Conservation (phyloP, 805 yeast species). For the Hanseniaspora thailandica region DNA sequence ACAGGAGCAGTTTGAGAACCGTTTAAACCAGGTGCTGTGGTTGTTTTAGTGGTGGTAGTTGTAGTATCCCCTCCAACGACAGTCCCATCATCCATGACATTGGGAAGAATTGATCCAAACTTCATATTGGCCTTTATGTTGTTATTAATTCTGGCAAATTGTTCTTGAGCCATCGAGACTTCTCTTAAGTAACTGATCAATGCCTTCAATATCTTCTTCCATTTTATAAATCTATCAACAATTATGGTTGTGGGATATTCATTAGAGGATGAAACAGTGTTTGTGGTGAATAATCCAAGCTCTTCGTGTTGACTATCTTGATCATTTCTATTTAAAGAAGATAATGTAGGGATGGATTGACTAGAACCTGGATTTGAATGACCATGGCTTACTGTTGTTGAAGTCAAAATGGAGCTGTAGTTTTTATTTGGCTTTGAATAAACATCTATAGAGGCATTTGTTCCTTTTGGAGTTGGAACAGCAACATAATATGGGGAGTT, state of each 20-base stretch:
- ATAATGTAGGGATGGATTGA: background rate
- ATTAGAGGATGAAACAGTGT: conserved; percentile 14
- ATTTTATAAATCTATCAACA: conserved; percentile 66
- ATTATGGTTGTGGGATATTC: conserved; percentile 66
- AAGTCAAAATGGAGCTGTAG: background rate
- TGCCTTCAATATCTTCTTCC: conserved; percentile 67
- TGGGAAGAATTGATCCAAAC: conserved; percentile 29
- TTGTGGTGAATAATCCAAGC: conserved; percentile 14
- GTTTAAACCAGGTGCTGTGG: background rate
- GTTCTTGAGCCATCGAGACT: conserved; percentile 69
- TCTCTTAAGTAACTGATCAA: conserved; percentile 61
- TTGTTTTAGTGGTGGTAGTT: conserved; percentile 6
- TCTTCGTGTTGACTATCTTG: conserved; percentile 1
- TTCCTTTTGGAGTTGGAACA: conserved; percentile 28
- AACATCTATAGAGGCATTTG: conserved; percentile 3
- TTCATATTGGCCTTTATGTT: conserved; percentile 58
- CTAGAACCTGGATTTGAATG: background rate
- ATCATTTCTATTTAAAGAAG: background rate
- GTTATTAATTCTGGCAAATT: conserved; percentile 53
- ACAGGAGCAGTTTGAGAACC: background rate
- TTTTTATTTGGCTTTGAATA: background rate
- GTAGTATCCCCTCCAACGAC: conserved; percentile 24
- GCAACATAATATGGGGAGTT: conserved; percentile 28
- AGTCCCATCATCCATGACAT: conserved; percentile 27
- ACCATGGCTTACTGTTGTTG: conserved; percentile 4